Evolutionary conservation across 257 asterid species (phyloP).

Genomic region (Oldenlandia corymbosa): DNA sequence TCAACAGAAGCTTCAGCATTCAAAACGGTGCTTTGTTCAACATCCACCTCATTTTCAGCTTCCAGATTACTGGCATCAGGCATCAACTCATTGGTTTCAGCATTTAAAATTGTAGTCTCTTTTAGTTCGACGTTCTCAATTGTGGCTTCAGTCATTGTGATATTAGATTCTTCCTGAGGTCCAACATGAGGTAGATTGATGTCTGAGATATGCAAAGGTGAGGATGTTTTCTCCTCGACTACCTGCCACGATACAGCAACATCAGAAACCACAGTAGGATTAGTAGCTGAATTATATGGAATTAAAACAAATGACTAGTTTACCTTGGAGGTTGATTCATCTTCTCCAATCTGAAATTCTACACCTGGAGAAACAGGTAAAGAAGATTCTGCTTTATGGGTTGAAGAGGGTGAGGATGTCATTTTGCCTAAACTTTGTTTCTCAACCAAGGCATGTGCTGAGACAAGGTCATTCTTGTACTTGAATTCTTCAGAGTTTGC

Average conservation of each 20-base stretch:
- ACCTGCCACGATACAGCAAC: not conserved
- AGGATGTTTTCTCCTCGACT: constrained; percentile 13
- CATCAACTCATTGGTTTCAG: constrained; percentile 16
- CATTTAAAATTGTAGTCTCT: constrained; percentile 7
- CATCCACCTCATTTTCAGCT: not conserved
- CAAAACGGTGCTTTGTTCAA: constrained; percentile 9
- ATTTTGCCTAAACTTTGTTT: constrained; percentile 13
- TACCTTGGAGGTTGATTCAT: constrained; percentile 3
- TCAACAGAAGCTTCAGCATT: constrained; percentile 5
- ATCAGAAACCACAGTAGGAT: not conserved
- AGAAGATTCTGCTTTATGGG: constrained; percentile 6
- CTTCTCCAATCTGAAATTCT: constrained; percentile 2
- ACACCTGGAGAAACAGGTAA: constrained; percentile 5
- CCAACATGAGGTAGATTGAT: constrained; percentile 1
- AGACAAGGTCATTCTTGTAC: constrained; percentile 13
- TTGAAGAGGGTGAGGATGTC: constrained; percentile 7
- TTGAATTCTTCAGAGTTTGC: constrained; percentile 12
- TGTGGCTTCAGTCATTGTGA: not conserved
- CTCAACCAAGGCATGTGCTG: constrained; percentile 9
- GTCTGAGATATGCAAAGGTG: constrained; percentile 7
- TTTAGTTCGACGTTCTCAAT: not conserved
- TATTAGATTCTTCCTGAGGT: constrained; percentile 2
- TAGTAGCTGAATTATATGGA: not conserved
- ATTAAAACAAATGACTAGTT: not conserved
- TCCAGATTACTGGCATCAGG: not conserved